These are phyloP conservation scores for Coemansia sp. DNA, from an alignment of 192 early-diverging fungal genomes.

Conservation along the genomic window DNA sequence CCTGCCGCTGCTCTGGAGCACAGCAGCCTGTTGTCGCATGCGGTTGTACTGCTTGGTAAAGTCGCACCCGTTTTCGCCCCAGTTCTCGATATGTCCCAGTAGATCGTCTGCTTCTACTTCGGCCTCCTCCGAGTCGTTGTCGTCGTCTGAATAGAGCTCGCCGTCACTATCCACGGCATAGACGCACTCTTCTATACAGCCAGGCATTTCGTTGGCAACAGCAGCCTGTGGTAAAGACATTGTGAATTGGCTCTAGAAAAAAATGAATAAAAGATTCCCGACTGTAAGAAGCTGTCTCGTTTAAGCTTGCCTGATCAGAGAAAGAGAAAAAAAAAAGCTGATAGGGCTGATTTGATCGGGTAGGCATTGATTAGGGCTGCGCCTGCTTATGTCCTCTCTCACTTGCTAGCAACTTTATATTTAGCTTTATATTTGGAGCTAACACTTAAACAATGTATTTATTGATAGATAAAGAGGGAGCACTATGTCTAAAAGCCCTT, in stretches of 20 bases:
- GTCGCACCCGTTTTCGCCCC: conserved; percentile 76
- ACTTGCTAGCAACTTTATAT: too few species aligned
- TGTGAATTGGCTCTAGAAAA: not conserved
- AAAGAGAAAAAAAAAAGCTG: not conserved
- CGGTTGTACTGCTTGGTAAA: conserved; percentile 94
- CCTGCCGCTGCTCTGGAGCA: conserved; percentile 18
- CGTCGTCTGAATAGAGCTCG: conserved; percentile 24
- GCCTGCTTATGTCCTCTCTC: too few species aligned
- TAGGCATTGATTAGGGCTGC: not conserved
- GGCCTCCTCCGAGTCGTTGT: conserved; percentile 49
- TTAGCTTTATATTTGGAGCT: too few species aligned
- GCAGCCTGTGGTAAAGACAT: not conserved
- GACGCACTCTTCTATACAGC: not conserved
- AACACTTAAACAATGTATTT: too few species aligned
- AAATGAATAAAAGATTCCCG: not conserved
- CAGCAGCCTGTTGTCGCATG: conserved; percentile 65
- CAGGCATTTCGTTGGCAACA: not conserved
- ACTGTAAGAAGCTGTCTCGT: not conserved
- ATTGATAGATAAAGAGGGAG: too few species aligned
- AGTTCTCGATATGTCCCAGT: conserved; percentile 78
- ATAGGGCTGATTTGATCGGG: not conserved
- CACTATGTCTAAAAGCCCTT: too few species aligned
- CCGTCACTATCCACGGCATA: not conserved
- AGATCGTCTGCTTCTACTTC: conserved; percentile 71
- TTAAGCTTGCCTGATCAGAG: not conserved